Evolutionary conservation across 306 rosid genomes (phyloP).

Genomic region (Corylus heterophylla): DNA sequence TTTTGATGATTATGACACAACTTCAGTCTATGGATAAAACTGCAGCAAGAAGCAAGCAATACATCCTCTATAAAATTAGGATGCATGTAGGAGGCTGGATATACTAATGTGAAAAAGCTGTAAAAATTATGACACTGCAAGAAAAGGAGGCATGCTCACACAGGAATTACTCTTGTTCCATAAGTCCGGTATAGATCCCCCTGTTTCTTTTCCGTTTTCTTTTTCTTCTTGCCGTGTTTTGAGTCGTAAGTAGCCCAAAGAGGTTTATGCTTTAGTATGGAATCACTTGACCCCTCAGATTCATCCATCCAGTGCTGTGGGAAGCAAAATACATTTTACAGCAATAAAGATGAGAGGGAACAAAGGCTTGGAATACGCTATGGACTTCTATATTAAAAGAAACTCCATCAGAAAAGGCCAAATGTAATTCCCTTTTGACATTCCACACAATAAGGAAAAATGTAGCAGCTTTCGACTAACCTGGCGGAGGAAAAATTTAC

Average conservation of each 20-base stretch:
- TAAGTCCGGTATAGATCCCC: conserved; percentile 83
- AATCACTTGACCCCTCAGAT: conserved; percentile 61
- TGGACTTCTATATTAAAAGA: neutral
- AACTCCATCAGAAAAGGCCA: neutral
- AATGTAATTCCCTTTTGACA: neutral
- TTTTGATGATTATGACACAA: neutral
- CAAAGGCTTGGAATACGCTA: conserved; percentile 5
- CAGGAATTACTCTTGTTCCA: conserved; percentile 98
- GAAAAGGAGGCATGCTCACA: conserved; percentile 60
- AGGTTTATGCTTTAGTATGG: conserved; percentile 91
- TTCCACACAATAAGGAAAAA: neutral
- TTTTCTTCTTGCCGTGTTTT: conserved; percentile 47
- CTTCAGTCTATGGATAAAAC: neutral
- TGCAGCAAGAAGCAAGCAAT: neutral
- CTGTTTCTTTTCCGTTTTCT: conserved; percentile 47
- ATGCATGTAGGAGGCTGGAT: neutral
- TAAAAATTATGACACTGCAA: conserved; percentile 9
- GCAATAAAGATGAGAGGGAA: conserved; percentile 11
- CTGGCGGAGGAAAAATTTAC: conserved; percentile 83
- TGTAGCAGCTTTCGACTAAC: conserved; percentile 27
- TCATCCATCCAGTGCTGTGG: conserved; percentile 77
- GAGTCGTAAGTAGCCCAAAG: conserved; percentile 85
- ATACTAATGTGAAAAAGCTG: neutral
- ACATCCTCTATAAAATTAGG: neutral
- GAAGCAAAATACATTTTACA: conserved; percentile 9